A percentile compares a stretch with the other conserved stretches of the same genome.
Conservation (phyloP, 768 basidiomycete genomes). For the Phlegmacium glaucopus region DNA sequence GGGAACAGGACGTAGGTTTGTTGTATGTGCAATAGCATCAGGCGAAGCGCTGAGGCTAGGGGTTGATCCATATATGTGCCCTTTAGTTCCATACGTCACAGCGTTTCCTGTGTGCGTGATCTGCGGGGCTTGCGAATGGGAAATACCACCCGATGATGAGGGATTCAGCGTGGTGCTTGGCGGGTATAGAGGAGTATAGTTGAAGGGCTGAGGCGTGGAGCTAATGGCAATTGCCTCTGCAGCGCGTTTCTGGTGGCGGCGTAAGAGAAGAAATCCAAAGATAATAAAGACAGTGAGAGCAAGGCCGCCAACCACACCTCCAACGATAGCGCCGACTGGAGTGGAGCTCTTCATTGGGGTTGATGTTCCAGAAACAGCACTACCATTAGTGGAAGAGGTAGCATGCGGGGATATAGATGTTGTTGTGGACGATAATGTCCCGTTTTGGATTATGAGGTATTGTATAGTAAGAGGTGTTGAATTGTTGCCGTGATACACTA, state of each 20-base stretch:
- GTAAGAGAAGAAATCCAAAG: background rate
- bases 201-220: too few relatives aligned
- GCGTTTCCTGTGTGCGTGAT: too few relatives aligned
- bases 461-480: constrained; percentile 23
- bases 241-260: background rate
- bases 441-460: constrained; percentile 22
- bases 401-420: background rate
- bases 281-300: background rate
- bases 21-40: too few relatives aligned
- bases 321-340: background rate
- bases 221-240: too few relatives aligned
- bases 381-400: background rate
- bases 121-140: too few relatives aligned
- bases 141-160: too few relatives aligned
- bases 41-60: too few relatives aligned
- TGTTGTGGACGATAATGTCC: constrained; percentile 1
- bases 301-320: background rate
- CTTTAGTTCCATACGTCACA: too few relatives aligned
- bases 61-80: too few relatives aligned
- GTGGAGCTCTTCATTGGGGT: background rate
- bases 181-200: too few relatives aligned
- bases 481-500: constrained; percentile 17
- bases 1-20: too few relatives aligned
- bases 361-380: background rate
- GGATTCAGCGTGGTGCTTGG: too few relatives aligned